Conservation (phyloP, 2,329 filamentous ascomycete genomes). For the Purpureocillium takamizusanense region DNA sequence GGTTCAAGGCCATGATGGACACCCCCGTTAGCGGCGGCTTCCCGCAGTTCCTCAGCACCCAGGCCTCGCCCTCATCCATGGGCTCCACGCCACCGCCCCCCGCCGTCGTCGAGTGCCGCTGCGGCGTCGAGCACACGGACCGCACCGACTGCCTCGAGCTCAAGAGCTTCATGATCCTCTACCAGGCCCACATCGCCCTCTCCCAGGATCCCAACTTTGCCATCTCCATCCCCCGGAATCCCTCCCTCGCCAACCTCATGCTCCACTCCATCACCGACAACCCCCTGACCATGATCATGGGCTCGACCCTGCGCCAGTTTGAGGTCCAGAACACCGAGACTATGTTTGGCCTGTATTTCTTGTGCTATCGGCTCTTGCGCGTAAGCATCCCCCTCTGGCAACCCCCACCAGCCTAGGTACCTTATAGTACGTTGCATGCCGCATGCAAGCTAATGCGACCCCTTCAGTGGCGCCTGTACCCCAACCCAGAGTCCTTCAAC, state of each 20-base stretch:
- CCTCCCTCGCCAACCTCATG: slow-evolving; percentile 12
- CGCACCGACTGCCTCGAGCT: slow-evolving; percentile 14
- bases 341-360: slow-evolving; percentile 14
- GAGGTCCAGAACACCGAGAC: slow-evolving; percentile 13
- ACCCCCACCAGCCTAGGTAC: neutral
- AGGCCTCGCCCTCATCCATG: too few relatives aligned
- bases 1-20: too few relatives aligned
- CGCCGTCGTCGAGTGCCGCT: slow-evolving; percentile 13
- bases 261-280: slow-evolving; percentile 14
- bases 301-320: slow-evolving; percentile 13
- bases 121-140: slow-evolving; percentile 14
- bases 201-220: slow-evolving; percentile 9
- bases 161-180: slow-evolving; percentile 14
- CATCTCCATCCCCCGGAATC: slow-evolving; percentile 13
- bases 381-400: slow-evolving; percentile 5
- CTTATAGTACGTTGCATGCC: neutral
- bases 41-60: slow-evolving; percentile 1
- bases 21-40: too few relatives aligned
- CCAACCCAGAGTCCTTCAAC: slow-evolving; percentile 11
- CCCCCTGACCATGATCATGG: slow-evolving; percentile 11
- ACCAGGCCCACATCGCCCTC: slow-evolving; percentile 14
- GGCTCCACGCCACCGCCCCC: slow-evolving; percentile 5
- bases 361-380: slow-evolving; percentile 14
- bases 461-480: slow-evolving; percentile 13
- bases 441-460: too few relatives aligned